A percentile compares a stretch with the other conserved stretches of the same genome.
These are phyloP conservation scores for Nicotiana tomentosiformis DNA, from an alignment of 257 asterid species.

Conservation along the genomic window DNA sequence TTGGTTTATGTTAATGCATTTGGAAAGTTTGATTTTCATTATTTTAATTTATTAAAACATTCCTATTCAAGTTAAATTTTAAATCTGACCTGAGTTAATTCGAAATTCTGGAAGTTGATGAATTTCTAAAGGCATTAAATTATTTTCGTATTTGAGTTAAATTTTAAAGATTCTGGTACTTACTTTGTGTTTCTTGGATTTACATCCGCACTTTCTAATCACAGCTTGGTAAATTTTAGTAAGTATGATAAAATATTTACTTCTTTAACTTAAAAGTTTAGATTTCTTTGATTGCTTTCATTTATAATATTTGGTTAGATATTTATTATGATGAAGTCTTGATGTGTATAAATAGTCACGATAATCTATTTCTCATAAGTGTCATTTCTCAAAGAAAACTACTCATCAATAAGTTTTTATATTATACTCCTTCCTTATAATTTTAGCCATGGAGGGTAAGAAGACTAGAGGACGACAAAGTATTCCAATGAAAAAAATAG, in stretches of 20 bases:
- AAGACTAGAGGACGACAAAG: conserved; percentile 18
- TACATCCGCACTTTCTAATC: not conserved
- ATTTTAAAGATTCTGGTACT: not conserved
- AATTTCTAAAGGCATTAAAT: too few species aligned
- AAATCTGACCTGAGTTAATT: too few species aligned
- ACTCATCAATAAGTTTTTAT: not conserved
- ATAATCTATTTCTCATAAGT: not conserved
- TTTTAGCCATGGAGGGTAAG: conserved; percentile 12
- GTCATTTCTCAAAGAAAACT: not conserved
- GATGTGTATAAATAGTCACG: not conserved
- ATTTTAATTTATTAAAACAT: not conserved
- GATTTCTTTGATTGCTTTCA: not conserved
- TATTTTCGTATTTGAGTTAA: too few species aligned
- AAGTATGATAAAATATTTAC: not conserved
- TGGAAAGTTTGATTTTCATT: not conserved
- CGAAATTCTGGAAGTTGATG: too few species aligned
- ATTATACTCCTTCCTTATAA: too few species aligned
- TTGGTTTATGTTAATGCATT: not conserved
- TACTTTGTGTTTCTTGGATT: not conserved
- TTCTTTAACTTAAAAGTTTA: not conserved
- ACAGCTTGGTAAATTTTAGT: too few species aligned
- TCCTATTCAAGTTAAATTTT: not conserved
- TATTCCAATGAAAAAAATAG: conserved; percentile 19
- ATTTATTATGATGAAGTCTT: not conserved
- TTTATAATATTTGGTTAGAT: not conserved